A percentile compares a stretch with the other conserved stretches of the same genome.
Evolutionary conservation across 2,329 filamentous ascomycete species (phyloP).

Genomic region (Botryotinia convoluta): DNA sequence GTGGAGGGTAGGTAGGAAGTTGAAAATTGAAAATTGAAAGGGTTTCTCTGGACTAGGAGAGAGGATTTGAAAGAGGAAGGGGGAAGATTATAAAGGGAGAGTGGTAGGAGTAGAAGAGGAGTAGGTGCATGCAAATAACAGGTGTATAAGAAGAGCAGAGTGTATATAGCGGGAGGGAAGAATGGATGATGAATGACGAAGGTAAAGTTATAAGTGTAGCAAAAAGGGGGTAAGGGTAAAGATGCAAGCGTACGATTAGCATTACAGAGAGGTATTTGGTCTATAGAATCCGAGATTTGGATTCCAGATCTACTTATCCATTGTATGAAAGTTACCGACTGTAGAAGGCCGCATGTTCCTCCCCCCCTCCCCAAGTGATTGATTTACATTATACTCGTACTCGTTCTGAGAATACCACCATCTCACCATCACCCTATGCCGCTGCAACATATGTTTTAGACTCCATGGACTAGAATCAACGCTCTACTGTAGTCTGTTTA

Average conservation of each 20-base stretch:
- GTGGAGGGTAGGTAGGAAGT: neutral
- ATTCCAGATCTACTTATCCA: neutral
- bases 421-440: neutral
- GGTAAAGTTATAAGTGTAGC: neutral
- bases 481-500: neutral
- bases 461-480: neutral
- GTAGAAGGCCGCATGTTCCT: neutral
- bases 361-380: neutral
- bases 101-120: too few species aligned
- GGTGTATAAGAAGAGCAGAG: neutral
- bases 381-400: neutral
- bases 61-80: too few species aligned
- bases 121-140: neutral
- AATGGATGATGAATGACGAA: neutral
- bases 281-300: neutral
- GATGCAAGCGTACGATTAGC: neutral
- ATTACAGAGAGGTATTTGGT: neutral
- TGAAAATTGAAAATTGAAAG: neutral
- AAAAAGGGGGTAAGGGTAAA: neutral
- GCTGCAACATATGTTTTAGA: neutral
- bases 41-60: neutral
- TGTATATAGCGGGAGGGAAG: neutral
- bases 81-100: too few species aligned
- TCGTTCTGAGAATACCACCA: neutral
- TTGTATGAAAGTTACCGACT: neutral